Evolutionary conservation across 2,329 filamentous ascomycete genomes (phyloP), one percentile per base, ranked within the genome.

Genomic region (Exophiala spinifera): DNA sequence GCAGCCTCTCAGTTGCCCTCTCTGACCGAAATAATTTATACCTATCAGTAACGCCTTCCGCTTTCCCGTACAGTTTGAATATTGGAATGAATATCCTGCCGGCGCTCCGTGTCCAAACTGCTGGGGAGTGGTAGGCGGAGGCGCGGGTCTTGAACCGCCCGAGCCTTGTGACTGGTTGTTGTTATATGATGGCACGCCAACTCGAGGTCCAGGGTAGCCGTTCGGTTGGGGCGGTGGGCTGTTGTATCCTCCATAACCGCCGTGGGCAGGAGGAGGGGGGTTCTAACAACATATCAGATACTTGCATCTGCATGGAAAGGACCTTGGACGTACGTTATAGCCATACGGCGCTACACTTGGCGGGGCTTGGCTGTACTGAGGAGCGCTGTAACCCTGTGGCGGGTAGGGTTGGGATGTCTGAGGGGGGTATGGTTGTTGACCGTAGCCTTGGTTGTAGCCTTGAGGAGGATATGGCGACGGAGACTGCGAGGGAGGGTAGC

Each of bases 1-100:
- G 68, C 92, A 97, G 43, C 92, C 92, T 54, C 91, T 81, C 45
- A 96, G 79, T 76, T 96, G 89, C 23, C 91, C 91, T 54, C 89
- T 84, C 74, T 96, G 91, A 48, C 88, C 86, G 69, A 96, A 96
- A 74, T 97, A 96, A 74, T 96, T 96, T 77, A 96, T 96, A 51
- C 92, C 92, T 63, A 96, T 92, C 57, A 97, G 74, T 25, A 96
- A 76, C 3, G 91, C 92, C 75, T 96, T 96, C 68, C 91, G 80
- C 65, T 85, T 84, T 43, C 91, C 92, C 4, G 88, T 95, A 70
- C 91, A 97, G 62, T 87, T 87, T 44, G 91, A 96, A 72, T 96
- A 96, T 71, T 92, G 88, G 72, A 91, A 97, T 42, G 79, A 83
- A 71, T 96, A 96, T 64, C 80, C 80, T 60, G 84, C 79, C 15